These are phyloP conservation scores for Leccinum uliginosum DNA, from an alignment of 768 basidiomycete genomes.

Conservation along the genomic window DNA sequence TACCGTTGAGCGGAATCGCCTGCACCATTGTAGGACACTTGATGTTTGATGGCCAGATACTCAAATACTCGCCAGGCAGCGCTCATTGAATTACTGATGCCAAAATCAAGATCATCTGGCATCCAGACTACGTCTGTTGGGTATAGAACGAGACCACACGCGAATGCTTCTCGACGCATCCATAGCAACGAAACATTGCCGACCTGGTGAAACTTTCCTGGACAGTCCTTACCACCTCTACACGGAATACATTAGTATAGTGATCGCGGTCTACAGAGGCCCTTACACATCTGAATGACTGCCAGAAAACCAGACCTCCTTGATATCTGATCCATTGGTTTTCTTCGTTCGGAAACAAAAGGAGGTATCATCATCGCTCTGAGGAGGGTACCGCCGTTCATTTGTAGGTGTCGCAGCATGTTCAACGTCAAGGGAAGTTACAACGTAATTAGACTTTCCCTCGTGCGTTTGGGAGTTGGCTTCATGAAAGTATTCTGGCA, in stretches of 20 bases:
- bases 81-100: not conserved
- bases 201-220: not conserved
- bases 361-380: not conserved
- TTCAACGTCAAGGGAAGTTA: not conserved
- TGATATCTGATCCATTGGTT: not conserved
- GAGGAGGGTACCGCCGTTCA: not conserved
- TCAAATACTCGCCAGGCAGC: not conserved
- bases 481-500: not conserved
- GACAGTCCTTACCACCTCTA: not conserved
- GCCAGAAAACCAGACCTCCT: not conserved
- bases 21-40: not conserved
- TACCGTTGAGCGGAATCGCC: not conserved
- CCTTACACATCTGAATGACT: not conserved
- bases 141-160: not conserved
- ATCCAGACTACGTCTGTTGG: not conserved
- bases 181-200: not conserved
- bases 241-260: not conserved
- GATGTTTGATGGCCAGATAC: not conserved
- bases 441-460: not conserved
- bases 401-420: accelerated
- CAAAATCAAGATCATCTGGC: not conserved
- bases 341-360: too few species aligned
- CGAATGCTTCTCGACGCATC: not conserved
- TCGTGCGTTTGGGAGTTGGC: not conserved
- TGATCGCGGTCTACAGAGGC: not conserved